Conservation (phyloP, 2,329 filamentous ascomycete genomes). For the Fusarium pilosicola region DNA sequence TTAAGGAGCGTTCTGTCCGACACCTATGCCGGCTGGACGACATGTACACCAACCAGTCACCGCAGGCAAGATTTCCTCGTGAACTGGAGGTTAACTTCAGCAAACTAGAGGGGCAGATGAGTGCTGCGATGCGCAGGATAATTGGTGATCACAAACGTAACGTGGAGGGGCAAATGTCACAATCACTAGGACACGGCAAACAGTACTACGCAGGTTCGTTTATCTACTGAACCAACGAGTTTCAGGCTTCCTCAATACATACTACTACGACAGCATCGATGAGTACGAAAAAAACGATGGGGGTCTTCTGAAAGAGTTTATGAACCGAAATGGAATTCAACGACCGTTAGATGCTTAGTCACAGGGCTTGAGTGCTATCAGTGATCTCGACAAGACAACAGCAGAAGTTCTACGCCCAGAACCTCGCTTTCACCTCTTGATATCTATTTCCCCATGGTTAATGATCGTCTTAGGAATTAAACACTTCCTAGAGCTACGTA, state of each 20-base stretch:
- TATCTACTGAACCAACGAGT: not conserved
- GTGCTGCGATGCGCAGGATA: not conserved
- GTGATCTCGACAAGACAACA: not conserved
- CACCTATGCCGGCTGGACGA: not conserved
- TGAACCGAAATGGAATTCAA: not conserved
- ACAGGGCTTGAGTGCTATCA: not conserved
- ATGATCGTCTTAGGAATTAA: no score
- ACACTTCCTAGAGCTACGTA: no score
- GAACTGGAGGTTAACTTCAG: accelerated
- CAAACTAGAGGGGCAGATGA: not conserved
- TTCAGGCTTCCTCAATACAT: not conserved
- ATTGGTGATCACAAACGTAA: not conserved
- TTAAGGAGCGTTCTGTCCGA: not conserved
- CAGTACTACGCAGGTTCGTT: not conserved
- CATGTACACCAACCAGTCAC: not conserved
- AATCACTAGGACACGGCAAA: not conserved
- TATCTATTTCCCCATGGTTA: no score
- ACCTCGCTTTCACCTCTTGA: no score
- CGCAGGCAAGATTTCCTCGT: accelerated
- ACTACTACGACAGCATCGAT: not conserved
- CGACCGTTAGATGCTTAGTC: not conserved
- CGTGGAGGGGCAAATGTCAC: not conserved
- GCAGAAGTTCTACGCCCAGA: no score
- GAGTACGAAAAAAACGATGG: not conserved
- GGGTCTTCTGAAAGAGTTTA: not conserved